Conservation (phyloP, 2,329 filamentous ascomycete species). For the Lachnellula cervina region DNA sequence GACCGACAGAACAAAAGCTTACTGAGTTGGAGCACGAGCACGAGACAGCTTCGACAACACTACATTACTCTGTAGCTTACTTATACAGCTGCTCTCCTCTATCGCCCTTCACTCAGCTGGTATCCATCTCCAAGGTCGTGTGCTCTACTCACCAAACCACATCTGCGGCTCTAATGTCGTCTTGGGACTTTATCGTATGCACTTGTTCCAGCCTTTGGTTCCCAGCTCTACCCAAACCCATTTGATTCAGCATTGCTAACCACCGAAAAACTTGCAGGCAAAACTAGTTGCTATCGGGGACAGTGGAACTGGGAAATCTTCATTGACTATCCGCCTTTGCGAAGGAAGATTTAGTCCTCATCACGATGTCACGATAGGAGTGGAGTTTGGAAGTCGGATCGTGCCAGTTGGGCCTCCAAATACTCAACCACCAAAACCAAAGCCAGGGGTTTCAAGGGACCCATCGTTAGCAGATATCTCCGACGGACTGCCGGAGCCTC, state of each 20-base stretch:
- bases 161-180: constrained; percentile 41
- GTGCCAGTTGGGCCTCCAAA: constrained; percentile 85
- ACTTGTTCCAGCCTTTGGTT: too few species aligned
- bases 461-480: constrained; percentile 25
- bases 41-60: too few species aligned
- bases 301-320: constrained; percentile 91
- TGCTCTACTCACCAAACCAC: constrained; percentile 5
- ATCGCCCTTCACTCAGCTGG: too few species aligned
- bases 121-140: constrained; percentile 1
- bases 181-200: constrained; percentile 83
- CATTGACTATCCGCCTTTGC: constrained; percentile 90
- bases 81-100: too few species aligned
- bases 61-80: too few species aligned
- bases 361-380: constrained; percentile 95
- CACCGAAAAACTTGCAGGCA: constrained; percentile 40
- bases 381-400: constrained; percentile 94
- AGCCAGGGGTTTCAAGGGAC: constrained; percentile 34
- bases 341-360: constrained; percentile 91
- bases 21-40: too few species aligned
- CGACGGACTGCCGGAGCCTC: constrained; percentile 51
- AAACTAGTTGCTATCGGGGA: constrained; percentile 98
- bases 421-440: constrained; percentile 40
- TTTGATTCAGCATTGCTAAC: not conserved
- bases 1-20: too few species aligned
- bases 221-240: not conserved